A percentile compares a stretch with the other conserved stretches of the same genome.
Conservation (phyloP, 2,329 filamentous ascomycete genomes). For the Mycogone perniciosa region DNA sequence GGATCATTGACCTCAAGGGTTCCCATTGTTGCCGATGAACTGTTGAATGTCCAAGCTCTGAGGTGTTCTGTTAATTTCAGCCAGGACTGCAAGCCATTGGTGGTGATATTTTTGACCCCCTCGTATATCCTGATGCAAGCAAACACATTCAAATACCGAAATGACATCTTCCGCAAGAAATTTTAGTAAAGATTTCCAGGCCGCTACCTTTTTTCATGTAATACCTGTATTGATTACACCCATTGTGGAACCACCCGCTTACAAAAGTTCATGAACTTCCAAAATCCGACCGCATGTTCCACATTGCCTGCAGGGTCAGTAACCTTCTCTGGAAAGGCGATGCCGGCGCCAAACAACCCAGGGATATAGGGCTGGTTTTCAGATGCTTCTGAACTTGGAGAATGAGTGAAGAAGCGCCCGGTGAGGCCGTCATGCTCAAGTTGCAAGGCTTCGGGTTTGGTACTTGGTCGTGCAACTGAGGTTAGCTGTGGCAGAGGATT, state of each 20-base stretch:
- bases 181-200: too few species aligned
- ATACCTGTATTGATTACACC: background rate
- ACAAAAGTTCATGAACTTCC: slow-evolving; percentile 59
- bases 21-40: too few species aligned
- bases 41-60: too few species aligned
- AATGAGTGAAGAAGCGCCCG: slow-evolving; percentile 16
- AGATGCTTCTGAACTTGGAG: background rate
- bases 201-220: too few species aligned
- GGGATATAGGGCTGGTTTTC: slow-evolving; percentile 31
- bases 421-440: slow-evolving; percentile 37
- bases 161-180: too few species aligned
- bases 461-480: slow-evolving; percentile 17
- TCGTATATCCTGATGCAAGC: too few species aligned
- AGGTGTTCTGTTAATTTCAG: too few species aligned
- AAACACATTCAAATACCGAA: too few species aligned
- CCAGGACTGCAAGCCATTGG: too few species aligned
- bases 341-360: slow-evolving; percentile 54
- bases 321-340: slow-evolving; percentile 56
- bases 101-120: too few species aligned
- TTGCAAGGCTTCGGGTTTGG: slow-evolving; percentile 31
- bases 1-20: too few species aligned
- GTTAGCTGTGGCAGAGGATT: slow-evolving; percentile 44
- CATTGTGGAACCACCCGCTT: slow-evolving; percentile 43
- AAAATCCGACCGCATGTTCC: slow-evolving; percentile 56
- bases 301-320: slow-evolving; percentile 55